phyloP scores from a whole-genome alignment of 1,284 basidiomycete species.

The Tilletia horrida region DNA sequence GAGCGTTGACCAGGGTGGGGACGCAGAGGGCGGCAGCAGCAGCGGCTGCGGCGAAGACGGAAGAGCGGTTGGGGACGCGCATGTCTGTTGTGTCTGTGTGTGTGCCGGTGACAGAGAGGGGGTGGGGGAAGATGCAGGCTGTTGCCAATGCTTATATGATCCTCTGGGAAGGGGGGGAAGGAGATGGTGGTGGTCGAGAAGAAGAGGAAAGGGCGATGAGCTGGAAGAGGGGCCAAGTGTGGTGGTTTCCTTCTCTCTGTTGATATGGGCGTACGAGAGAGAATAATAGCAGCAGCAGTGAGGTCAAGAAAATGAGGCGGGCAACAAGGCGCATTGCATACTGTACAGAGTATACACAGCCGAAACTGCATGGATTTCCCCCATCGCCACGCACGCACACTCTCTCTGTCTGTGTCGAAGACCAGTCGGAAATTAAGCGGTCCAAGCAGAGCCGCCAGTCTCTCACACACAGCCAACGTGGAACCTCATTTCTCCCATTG shows the following conservation, averaged over 20 bases:
- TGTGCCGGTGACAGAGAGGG: background rate
- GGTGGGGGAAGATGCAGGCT: background rate
- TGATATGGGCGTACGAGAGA: too few species aligned
- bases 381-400: background rate
- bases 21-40: conserved; percentile 12
- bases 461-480: background rate
- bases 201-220: background rate
- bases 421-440: background rate
- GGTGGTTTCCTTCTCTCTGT: too few species aligned
- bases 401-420: background rate
- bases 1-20: background rate
- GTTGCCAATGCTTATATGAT: background rate
- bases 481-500: background rate
- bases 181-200: background rate
- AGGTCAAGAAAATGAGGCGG: background rate
- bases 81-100: background rate
- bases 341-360: too few species aligned
- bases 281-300: too few species aligned
- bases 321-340: background rate
- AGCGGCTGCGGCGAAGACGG: background rate
- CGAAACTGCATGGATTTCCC: background rate
- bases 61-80: conserved; percentile 6
- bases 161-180: background rate
- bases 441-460: too few species aligned
- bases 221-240: background rate